phyloP scores from a whole-genome alignment of 1,284 basidiomycete genomes.

The Malassezia japonica region DNA sequence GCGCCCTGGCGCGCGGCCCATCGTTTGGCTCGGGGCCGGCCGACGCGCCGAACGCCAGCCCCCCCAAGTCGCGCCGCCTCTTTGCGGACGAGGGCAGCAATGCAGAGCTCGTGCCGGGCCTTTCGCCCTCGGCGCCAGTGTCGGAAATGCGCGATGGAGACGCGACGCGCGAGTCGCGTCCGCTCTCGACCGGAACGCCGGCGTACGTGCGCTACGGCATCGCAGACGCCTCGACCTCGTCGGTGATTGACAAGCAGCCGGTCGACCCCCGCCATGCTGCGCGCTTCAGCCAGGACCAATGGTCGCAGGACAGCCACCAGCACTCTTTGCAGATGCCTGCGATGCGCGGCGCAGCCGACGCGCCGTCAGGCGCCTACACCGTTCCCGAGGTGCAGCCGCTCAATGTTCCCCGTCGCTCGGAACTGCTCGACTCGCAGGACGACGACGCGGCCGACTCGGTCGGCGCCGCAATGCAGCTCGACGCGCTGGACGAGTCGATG shows the following conservation, averaged over 20 bases:
- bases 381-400: background rate
- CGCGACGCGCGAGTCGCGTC: background rate
- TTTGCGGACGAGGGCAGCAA: background rate
- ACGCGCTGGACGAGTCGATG: background rate
- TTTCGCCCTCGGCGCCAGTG: no score
- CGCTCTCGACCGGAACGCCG: background rate
- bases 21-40: background rate
- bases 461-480: background rate
- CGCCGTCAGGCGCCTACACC: background rate
- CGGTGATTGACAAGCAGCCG: background rate
- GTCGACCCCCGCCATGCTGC: no score
- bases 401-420: no score
- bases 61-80: background rate
- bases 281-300: background rate
- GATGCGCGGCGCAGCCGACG: background rate
- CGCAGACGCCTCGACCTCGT: background rate
- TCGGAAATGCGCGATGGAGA: background rate
- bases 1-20: background rate
- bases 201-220: slow-evolving; percentile 4
- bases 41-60: background rate
- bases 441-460: no score
- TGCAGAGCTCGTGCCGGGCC: no score
- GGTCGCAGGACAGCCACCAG: background rate
- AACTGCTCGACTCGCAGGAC: no score
- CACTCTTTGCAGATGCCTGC: background rate